Evolutionary conservation across 2,329 filamentous ascomycete genomes (phyloP).

Genomic region (Fusarium bulbicola): DNA sequence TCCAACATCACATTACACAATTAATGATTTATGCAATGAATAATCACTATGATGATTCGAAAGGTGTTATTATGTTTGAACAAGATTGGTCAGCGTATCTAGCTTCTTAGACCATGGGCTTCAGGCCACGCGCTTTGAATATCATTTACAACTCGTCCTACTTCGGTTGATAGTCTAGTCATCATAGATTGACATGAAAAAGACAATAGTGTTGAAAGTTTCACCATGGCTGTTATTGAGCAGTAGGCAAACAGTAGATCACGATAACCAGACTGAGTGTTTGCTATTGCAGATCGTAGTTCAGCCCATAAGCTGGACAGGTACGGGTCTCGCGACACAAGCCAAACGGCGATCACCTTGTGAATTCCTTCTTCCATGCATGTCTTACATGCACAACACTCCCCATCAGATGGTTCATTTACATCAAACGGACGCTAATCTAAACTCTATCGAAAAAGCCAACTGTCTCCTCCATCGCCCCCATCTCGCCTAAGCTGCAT

Average conservation of each 20-base stretch:
- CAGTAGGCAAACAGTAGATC: background rate
- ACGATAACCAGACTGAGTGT: fast-evolving
- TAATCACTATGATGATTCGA: fast-evolving
- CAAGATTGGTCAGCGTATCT: background rate
- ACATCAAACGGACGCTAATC: background rate
- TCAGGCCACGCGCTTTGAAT: fast-evolving
- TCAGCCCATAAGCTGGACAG: background rate
- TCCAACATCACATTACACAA: background rate
- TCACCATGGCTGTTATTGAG: background rate
- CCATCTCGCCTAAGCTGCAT: background rate
- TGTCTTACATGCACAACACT: background rate
- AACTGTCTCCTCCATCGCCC: background rate
- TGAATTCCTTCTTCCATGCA: background rate
- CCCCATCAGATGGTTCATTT: background rate
- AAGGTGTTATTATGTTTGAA: background rate
- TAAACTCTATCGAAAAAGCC: background rate
- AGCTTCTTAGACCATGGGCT: fast-evolving
- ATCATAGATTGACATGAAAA: too few species aligned
- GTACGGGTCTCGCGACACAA: background rate
- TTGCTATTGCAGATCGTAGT: background rate
- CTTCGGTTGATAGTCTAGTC: too few species aligned
- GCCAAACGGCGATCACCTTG: background rate
- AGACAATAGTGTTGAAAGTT: background rate
- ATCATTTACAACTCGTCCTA: fast-evolving
- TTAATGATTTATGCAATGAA: background rate